phyloP scores from a whole-genome alignment of 768 basidiomycete species.

The Psilocybe cyanescens region DNA sequence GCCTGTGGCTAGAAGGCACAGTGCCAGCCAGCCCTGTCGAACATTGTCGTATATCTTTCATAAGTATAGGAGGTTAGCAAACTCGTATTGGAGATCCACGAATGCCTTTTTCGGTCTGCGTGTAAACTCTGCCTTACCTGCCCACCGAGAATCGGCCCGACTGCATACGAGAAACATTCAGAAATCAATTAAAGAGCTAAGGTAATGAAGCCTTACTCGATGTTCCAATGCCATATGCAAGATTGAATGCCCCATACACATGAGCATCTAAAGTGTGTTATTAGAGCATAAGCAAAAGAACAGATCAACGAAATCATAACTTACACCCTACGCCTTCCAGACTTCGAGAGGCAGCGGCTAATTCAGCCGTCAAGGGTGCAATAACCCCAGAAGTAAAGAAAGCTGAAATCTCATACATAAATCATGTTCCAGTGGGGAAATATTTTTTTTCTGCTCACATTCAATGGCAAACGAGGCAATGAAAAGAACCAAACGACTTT shows the following conservation, averaged over 20 bases:
- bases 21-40: slow-evolving; percentile 59
- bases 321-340: slow-evolving; percentile 72
- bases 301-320: slow-evolving; percentile 21
- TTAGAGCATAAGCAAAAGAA: not conserved
- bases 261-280: slow-evolving; percentile 57
- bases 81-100: not conserved
- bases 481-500: slow-evolving; percentile 50
- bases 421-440: not conserved
- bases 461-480: slow-evolving; percentile 51
- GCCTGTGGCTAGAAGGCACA: slow-evolving; percentile 53
- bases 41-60: slow-evolving; percentile 62
- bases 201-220: slow-evolving; percentile 40
- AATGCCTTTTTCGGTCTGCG: not conserved
- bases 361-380: slow-evolving; percentile 67
- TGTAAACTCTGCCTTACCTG: slow-evolving; percentile 43
- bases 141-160: slow-evolving; percentile 73
- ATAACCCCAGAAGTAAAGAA: slow-evolving; percentile 65
- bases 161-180: slow-evolving; percentile 33
- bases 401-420: slow-evolving; percentile 35
- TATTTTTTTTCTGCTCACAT: slow-evolving; percentile 41
- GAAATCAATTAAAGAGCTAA: not conserved
- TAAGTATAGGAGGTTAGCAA: not conserved
- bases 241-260: slow-evolving; percentile 75
- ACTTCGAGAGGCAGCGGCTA: slow-evolving; percentile 59
- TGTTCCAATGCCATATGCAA: slow-evolving; percentile 70